These are phyloP conservation scores for Phytophthora sojae DNA, from an alignment of 352 stramenopile genomes.

Conservation along the genomic window DNA sequence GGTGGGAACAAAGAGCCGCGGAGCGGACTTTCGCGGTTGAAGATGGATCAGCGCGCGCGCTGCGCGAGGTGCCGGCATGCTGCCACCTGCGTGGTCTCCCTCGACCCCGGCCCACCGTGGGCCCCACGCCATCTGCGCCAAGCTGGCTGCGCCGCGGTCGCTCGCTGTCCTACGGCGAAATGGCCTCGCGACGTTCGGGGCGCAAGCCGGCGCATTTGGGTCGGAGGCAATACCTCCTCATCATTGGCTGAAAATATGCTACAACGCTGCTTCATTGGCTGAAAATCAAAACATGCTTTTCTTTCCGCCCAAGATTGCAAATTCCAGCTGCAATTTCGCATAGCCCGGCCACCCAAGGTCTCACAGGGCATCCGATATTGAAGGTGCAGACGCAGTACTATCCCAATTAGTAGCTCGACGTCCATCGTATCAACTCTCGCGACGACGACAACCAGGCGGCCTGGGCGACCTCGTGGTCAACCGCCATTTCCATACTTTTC, in stretches of 20 bases:
- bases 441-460: not conserved
- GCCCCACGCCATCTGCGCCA: slow-evolving; percentile 5
- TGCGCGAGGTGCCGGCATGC: not conserved
- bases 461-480: slow-evolving; percentile 10
- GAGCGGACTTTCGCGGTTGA: not conserved
- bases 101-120: not conserved
- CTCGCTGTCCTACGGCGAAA: not conserved
- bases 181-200: not conserved
- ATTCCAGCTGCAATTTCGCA: too few relatives aligned
- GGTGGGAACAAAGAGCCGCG: slow-evolving; percentile 7
- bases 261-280: not conserved
- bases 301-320: slow-evolving; percentile 8
- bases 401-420: too few relatives aligned
- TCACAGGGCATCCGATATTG: too few relatives aligned
- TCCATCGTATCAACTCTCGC: too few relatives aligned
- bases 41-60: not conserved
- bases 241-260: slow-evolving; percentile 3
- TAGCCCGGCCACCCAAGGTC: too few relatives aligned
- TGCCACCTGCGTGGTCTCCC: not conserved
- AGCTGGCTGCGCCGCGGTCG: not conserved
- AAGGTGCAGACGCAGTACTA: too few relatives aligned
- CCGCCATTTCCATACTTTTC: slow-evolving; percentile 29
- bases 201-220: not conserved
- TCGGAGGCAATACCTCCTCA: not conserved
- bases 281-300: slow-evolving; percentile 6